Evolutionary conservation across 192 early-diverging fungal genomes (phyloP), one percentile per base, ranked within the genome.

Genomic region (Gorgonomyces haynaldii): DNA sequence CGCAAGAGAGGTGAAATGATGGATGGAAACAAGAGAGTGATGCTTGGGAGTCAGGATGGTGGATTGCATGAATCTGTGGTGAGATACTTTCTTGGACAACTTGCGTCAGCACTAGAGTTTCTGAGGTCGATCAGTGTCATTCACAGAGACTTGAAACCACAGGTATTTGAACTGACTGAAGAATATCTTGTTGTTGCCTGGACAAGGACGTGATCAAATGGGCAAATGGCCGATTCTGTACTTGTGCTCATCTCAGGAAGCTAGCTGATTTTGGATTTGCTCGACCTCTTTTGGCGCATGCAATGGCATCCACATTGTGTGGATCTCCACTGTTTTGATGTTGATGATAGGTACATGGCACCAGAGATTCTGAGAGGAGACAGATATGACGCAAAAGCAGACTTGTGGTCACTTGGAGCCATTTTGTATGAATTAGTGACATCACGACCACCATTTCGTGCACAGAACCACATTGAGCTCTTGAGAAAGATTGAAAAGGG

Each of bases 201-300:
- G n/a, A n/a, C n/a, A n/a, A n/a, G n/a, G n/a, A n/a, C 21, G 42
- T 34, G 26, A 32, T 26, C 30, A 22, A 22, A 16, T 20, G 17
- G 6, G 7, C 4, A 17, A 40, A 12, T 16, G 6, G 21, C 23
- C 42, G 5, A 30, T 15, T 13, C 9, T 10, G 3, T 3, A 4
- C 37, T 15, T n/a, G 17, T 37, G 37, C 4, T 16, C 37, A 37
- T 44, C 4, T 39, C 61, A 7, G 37, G 9, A 94, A 97, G 52
- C 76, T 98, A 9, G 96, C 90, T 6, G 96, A 98, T 60, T 98
- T 98, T 66, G 96, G 96, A 8, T 98, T 98, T 70, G 93, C 96
- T 1, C 75, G 96, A 16, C 82, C 82, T 10, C 62, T 98, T 25
- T 85, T 82, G 16, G 70, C 72, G 9, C 74, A 83, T 3, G 84